Conservation (phyloP, 2,329 filamentous ascomycete genomes). For the Colletotrichum gigasporum region DNA sequence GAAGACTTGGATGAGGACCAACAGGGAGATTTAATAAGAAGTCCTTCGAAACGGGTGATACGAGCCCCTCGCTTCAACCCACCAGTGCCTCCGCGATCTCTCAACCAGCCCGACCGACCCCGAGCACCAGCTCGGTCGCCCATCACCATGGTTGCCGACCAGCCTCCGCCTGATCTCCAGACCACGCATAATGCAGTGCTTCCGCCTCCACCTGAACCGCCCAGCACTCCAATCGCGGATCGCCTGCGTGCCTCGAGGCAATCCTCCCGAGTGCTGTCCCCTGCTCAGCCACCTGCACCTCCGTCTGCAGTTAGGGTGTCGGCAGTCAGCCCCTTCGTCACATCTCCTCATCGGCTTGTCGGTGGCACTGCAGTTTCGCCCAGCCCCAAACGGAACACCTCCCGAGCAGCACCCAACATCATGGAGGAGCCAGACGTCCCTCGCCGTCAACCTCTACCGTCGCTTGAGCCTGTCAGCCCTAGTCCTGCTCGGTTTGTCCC, state of each 20-base stretch:
- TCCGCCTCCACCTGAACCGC: background rate
- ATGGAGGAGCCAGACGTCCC: too few species aligned
- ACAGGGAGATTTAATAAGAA: background rate
- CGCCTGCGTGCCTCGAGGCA: background rate
- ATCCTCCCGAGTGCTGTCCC: background rate
- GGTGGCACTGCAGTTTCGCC: too few species aligned
- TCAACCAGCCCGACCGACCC: background rate
- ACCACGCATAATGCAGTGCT: background rate
- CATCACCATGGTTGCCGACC: conserved; percentile 5
- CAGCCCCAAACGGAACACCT: too few species aligned
- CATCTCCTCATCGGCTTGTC: too few species aligned
- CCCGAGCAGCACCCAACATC: too few species aligned
- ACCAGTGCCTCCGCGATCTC: background rate
- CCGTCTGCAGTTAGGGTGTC: background rate
- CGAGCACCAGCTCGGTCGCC: conserved; percentile 4
- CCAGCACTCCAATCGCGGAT: conserved; percentile 3
- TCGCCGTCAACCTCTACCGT: background rate
- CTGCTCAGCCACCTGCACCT: background rate
- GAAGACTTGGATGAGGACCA: conserved; percentile 7
- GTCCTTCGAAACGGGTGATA: background rate
- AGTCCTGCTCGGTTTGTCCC: background rate
- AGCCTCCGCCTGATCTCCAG: background rate
- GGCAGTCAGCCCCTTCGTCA: background rate
- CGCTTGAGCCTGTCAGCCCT: background rate
- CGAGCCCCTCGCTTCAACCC: background rate